Conservation (phyloP, 2,329 filamentous ascomycete genomes). For the Colletotrichum sidae region DNA sequence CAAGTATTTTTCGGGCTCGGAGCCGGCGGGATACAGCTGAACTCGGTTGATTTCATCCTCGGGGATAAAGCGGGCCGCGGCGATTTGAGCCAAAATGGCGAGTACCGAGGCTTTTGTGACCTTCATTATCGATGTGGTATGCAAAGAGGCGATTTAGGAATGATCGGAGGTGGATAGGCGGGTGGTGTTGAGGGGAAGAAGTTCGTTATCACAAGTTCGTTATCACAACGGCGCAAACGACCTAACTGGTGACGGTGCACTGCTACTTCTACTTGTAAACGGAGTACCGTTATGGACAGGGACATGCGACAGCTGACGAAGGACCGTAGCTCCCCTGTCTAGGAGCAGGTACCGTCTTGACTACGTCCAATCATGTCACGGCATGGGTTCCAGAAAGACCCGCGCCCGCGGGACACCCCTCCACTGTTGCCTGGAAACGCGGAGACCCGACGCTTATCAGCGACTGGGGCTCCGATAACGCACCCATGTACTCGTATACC, state of each 20-base stretch:
- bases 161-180: conserved; percentile 22
- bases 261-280: conserved; percentile 9
- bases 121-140: conserved; percentile 57
- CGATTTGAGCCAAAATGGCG: conserved; percentile 65
- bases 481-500: conserved; percentile 5
- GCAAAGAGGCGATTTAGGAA: conserved; percentile 4
- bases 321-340: conserved; percentile 20
- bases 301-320: conserved; percentile 18
- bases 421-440: conserved; percentile 18
- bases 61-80: conserved; percentile 68
- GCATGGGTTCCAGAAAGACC: not conserved
- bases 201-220: conserved; percentile 15
- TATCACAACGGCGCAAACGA: conserved; percentile 6
- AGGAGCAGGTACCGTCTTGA: conserved; percentile 5
- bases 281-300: conserved; percentile 4
- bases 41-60: conserved; percentile 62
- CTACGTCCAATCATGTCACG: conserved; percentile 5
- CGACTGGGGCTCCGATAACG: conserved; percentile 11
- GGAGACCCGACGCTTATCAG: conserved; percentile 2
- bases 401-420: conserved; percentile 7
- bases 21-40: conserved; percentile 58
- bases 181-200: conserved; percentile 18
- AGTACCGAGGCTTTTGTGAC: conserved; percentile 64
- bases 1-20: conserved; percentile 69
- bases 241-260: not conserved